Evolutionary conservation across 1,284 basidiomycete species (phyloP).

Genomic region (Fomitopsis palustris): DNA sequence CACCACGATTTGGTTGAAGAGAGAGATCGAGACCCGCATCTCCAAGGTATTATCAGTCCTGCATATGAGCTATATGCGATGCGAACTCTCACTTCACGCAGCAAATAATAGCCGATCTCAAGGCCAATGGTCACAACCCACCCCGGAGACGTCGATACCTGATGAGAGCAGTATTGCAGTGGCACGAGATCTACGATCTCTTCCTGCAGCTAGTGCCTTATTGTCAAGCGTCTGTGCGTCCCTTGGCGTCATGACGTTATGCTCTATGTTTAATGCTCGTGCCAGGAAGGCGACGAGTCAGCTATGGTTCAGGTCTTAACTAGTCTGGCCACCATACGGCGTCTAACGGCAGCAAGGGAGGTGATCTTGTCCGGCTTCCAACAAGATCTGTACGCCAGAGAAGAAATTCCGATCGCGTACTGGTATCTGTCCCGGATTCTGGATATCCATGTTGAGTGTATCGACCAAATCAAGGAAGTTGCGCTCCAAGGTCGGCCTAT

Average conservation of each 20-base stretch:
- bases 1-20: conserved; percentile 30
- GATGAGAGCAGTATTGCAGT: conserved; percentile 57
- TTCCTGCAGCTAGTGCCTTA: conserved; percentile 35
- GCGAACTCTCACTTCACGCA: conserved; percentile 23
- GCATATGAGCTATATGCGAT: not conserved
- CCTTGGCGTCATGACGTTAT: too few species aligned
- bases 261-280: not conserved
- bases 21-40: conserved; percentile 50
- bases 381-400: conserved; percentile 64
- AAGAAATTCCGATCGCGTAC: conserved; percentile 71
- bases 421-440: conserved; percentile 64
- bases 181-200: conserved; percentile 57
- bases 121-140: conserved; percentile 64
- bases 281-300: conserved; percentile 18
- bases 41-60: conserved; percentile 39
- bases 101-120: conserved; percentile 56
- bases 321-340: conserved; percentile 49
- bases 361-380: conserved; percentile 75
- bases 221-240: conserved; percentile 12
- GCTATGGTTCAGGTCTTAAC: conserved; percentile 40
- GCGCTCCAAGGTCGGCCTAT: conserved; percentile 34
- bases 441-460: conserved; percentile 47
- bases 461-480: conserved; percentile 44
- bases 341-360: conserved; percentile 60
- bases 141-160: conserved; percentile 62